Evolutionary conservation across 2,329 filamentous ascomycete species (phyloP), one percentile per base, ranked within the genome.

Genomic region (Septoria petroselini): DNA sequence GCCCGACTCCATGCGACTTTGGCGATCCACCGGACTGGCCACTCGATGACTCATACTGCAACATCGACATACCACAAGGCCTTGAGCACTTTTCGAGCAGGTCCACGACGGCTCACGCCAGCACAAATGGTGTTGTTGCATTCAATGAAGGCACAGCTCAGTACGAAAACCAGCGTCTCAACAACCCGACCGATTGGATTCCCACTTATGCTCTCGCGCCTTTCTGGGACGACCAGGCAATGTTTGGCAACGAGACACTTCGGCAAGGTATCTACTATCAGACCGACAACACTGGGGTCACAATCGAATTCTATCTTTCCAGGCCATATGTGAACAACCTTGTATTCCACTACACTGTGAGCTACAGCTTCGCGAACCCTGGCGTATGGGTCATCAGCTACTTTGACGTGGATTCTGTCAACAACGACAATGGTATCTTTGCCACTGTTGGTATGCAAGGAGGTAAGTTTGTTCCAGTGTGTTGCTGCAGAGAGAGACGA

Each of bases 211-310:
- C 63, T 33, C 48, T 66, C 15, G 58, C 50, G 3, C 62, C 67
- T 3, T 65, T 65, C 48, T 66, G 63, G 53, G 64, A 68, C 43
- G 68, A 70, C 47, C 55, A 66, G 3, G 62, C 59, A 46, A 51
- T 66, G 9, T 59, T 55, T 38, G 56, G 53, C 11, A 44, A 50
- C 15, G 29, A 33, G 15, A 41, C 37, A 14, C 49, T 55, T 15
- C 31, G 29, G 15, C 57, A 67, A 31, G 66, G 68, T 11, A 65
- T 69, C 44, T 70, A 59, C 43, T 70, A 68, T 48, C 53, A 65
- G 25, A 18, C 57, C 19, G 57, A 59, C n/a, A 34, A 30, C 4
- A 53, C 52, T 0, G 59, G 55, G 3, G 58, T 68, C 1, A 65
- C 58, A 3, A 65, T 55, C 19, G 66, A 68, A 50, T 68, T 60